Evolutionary conservation across 2,329 filamentous ascomycete species (phyloP).

Genomic region (Ilyonectria sp.): DNA sequence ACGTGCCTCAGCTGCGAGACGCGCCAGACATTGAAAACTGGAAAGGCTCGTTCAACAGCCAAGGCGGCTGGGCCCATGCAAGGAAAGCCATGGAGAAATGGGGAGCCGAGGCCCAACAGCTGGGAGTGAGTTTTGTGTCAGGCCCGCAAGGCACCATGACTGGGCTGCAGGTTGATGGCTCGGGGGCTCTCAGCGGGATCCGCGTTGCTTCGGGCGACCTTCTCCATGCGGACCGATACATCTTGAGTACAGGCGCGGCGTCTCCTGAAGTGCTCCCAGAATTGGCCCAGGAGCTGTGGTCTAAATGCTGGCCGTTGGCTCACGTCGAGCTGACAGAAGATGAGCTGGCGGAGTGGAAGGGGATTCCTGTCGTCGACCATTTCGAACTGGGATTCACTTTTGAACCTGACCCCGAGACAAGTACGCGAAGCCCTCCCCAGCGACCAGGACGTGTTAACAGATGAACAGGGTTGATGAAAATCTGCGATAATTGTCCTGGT

Average conservation of each 20-base stretch:
- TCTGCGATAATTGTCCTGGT: slow-evolving; percentile 33
- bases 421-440: neutral
- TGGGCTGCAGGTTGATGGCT: slow-evolving; percentile 1
- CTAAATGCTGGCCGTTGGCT: slow-evolving; percentile 32
- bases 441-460: neutral
- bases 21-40: slow-evolving; percentile 22
- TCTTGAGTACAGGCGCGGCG: slow-evolving; percentile 30
- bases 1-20: slow-evolving; percentile 25
- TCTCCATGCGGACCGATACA: slow-evolving; percentile 25
- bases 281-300: slow-evolving; percentile 27
- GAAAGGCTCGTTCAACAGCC: slow-evolving; percentile 30
- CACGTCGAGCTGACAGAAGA: slow-evolving; percentile 32
- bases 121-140: slow-evolving; percentile 29
- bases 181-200: slow-evolving; percentile 18
- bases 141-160: slow-evolving; percentile 27
- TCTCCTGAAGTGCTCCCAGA: slow-evolving; percentile 30
- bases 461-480: slow-evolving; percentile 24
- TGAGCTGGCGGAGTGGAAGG: slow-evolving; percentile 27
- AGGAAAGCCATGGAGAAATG: slow-evolving; percentile 32
- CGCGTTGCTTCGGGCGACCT: slow-evolving; percentile 24
- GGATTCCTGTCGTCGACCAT: slow-evolving; percentile 30
- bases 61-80: slow-evolving; percentile 32
- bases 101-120: slow-evolving; percentile 18
- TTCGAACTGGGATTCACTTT: slow-evolving; percentile 34
- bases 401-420: slow-evolving; percentile 31